Conservation (phyloP, 2,329 filamentous ascomycete species). For the Xylariaceae sp. region DNA sequence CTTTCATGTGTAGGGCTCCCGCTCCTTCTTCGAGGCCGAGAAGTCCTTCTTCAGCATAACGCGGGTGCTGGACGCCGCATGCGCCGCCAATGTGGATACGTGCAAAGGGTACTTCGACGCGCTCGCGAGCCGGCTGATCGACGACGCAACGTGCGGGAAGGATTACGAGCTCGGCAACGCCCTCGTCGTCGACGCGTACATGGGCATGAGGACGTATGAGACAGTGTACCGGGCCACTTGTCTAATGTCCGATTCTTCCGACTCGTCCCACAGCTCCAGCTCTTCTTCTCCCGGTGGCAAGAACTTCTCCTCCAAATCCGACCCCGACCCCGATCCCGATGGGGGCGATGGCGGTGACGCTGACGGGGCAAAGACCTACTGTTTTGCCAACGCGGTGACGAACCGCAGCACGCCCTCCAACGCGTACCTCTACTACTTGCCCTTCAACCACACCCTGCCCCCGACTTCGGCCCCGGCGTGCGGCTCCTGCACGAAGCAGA, state of each 20-base stretch:
- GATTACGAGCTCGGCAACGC: slow-evolving; percentile 66
- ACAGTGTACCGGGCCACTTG: slow-evolving; percentile 77
- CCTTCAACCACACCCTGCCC: slow-evolving; percentile 68
- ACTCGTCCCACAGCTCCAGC: too few relatives aligned
- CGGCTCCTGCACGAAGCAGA: slow-evolving; percentile 67
- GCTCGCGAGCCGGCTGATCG: slow-evolving; percentile 61
- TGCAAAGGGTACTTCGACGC: slow-evolving; percentile 62
- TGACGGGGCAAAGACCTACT: slow-evolving; percentile 68
- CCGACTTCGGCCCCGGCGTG: slow-evolving; percentile 66
- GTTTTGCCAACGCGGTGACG: slow-evolving; percentile 77
- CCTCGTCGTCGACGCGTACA: slow-evolving; percentile 67
- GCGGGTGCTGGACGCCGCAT: slow-evolving; percentile 72
- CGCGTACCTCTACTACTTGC: slow-evolving; percentile 79
- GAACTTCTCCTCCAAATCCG: too few relatives aligned
- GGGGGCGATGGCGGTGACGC: too few relatives aligned
- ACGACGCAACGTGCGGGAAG: slow-evolving; percentile 58
- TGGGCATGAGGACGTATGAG: slow-evolving; percentile 70
- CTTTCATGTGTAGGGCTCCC: slow-evolving; percentile 74
- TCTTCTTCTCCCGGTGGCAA: too few relatives aligned
- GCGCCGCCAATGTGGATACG: slow-evolving; percentile 57
- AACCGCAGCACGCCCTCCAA: slow-evolving; percentile 66
- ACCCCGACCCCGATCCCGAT: too few relatives aligned
- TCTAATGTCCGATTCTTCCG: slow-evolving; percentile 58
- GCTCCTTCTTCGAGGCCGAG: slow-evolving; percentile 74
- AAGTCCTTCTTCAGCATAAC: slow-evolving; percentile 68